A percentile compares a stretch with the other conserved stretches of the same genome.
These are phyloP conservation scores for Thelonectria blattea DNA, from an alignment of 2,329 filamentous ascomycete species.

Conservation along the genomic window DNA sequence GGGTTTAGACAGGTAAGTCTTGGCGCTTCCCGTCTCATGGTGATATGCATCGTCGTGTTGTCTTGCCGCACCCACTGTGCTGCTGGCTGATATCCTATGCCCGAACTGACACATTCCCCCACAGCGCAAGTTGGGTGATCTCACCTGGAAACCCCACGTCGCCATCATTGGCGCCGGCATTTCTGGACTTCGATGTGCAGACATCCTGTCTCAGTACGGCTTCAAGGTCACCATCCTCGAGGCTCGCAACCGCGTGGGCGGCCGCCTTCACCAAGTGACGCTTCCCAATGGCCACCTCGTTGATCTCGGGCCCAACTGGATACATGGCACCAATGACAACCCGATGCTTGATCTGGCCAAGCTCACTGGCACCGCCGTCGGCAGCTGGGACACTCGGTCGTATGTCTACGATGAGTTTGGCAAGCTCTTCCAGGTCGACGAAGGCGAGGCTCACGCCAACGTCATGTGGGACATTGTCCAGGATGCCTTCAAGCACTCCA, in stretches of 20 bases:
- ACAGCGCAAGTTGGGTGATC: constrained; percentile 29
- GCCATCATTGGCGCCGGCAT: constrained; percentile 75
- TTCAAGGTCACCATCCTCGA: constrained; percentile 74
- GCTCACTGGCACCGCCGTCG: constrained; percentile 60
- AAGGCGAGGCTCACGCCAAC: constrained; percentile 55
- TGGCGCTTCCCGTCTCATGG: not conserved
- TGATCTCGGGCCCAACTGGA: constrained; percentile 79
- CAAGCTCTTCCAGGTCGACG: constrained; percentile 51
- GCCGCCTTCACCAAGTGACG: constrained; percentile 62
- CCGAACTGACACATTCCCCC: constrained; percentile 29
- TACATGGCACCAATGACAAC: constrained; percentile 75
- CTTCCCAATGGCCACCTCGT: constrained; percentile 56
- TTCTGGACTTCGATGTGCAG: constrained; percentile 73
- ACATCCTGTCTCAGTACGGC: constrained; percentile 68
- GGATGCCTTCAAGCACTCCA: constrained; percentile 71
- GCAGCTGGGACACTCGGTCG: constrained; percentile 58
- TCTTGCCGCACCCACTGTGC: constrained; percentile 1
- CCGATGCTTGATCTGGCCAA: constrained; percentile 71
- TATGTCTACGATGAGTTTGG: constrained; percentile 65
- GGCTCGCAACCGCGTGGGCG: constrained; percentile 70
- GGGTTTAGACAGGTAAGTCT: constrained; percentile 46
- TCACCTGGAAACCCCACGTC: constrained; percentile 55
- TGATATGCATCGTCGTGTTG: not conserved
- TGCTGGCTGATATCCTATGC: not conserved
- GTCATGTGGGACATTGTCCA: constrained; percentile 73